A percentile compares a stretch with the other conserved stretches of the same genome.
These are phyloP conservation scores for Mycena citricolor DNA, from an alignment of 1,284 basidiomycete genomes.

Conservation along the genomic window DNA sequence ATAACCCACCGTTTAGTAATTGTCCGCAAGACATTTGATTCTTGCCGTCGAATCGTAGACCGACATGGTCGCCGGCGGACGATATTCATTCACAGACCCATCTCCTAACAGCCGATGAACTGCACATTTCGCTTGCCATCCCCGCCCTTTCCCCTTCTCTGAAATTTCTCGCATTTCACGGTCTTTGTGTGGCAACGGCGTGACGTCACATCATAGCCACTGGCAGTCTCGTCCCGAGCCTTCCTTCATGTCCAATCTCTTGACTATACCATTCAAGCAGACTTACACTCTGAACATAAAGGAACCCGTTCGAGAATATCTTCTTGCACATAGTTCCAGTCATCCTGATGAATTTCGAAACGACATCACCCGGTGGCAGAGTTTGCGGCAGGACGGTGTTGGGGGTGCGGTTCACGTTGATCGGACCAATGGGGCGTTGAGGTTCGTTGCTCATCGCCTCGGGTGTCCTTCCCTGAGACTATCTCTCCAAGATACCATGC, in stretches of 20 bases:
- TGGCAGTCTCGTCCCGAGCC: too few species aligned
- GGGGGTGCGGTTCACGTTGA: constrained; percentile 59
- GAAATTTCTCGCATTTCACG: too few species aligned
- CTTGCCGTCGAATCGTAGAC: too few species aligned
- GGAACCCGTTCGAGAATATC: constrained; percentile 64
- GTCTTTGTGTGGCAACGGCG: too few species aligned
- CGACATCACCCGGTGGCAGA: constrained; percentile 75
- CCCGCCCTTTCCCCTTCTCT: too few species aligned
- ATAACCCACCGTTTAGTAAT: too few species aligned
- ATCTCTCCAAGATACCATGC: constrained; percentile 74
- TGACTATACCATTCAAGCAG: constrained; percentile 77
- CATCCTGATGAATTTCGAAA: constrained; percentile 87
- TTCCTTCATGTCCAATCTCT: constrained; percentile 79
- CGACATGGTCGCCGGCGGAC: too few species aligned
- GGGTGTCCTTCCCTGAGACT: constrained; percentile 23
- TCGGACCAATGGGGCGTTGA: constrained; percentile 46
- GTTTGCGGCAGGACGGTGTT: constrained; percentile 64
- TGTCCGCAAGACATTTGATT: too few species aligned
- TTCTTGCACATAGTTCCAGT: constrained; percentile 70
- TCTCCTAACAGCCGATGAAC: too few species aligned
- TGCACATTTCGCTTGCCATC: too few species aligned
- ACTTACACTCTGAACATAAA: constrained; percentile 62
- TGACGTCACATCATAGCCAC: too few species aligned
- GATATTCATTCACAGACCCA: too few species aligned
- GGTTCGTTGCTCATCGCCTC: constrained; percentile 38